phyloP scores from a whole-genome alignment of 352 stramenopile genomes.

The Phytophthora ramorum region DNA sequence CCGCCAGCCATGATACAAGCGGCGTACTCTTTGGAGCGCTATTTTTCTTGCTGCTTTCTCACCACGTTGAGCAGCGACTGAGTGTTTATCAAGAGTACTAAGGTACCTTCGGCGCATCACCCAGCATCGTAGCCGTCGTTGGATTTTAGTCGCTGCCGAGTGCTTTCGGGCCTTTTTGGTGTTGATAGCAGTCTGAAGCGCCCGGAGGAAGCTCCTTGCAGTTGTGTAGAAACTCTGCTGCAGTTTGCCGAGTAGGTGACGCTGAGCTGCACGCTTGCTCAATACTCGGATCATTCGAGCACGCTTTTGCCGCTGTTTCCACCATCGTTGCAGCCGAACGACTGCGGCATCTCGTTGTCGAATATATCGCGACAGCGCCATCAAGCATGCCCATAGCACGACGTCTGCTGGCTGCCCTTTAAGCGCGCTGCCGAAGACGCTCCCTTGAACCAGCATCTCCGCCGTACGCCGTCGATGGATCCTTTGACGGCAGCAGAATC shows the following conservation, averaged over 20 bases:
- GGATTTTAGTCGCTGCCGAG: constrained; percentile 53
- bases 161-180: constrained; percentile 44
- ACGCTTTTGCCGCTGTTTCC: constrained; percentile 30
- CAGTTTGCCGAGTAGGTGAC: constrained; percentile 48
- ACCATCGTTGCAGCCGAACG: constrained; percentile 52
- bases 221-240: constrained; percentile 50
- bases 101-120: constrained; percentile 53
- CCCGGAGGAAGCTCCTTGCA: constrained; percentile 54
- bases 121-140: constrained; percentile 50
- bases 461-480: constrained; percentile 44
- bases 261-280: constrained; percentile 43
- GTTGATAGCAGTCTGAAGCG: constrained; percentile 43
- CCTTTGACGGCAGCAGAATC: constrained; percentile 47
- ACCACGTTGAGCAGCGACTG: constrained; percentile 26
- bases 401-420: constrained; percentile 46
- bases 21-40: constrained; percentile 23
- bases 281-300: constrained; percentile 35
- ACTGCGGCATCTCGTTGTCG: constrained; percentile 24
- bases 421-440: constrained; percentile 26
- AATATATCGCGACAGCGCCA: constrained; percentile 49
- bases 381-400: constrained; percentile 62
- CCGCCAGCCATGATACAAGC: constrained; percentile 38
- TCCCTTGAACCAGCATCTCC: constrained; percentile 41
- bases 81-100: constrained; percentile 39
- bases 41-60: constrained; percentile 41